These are phyloP conservation scores for Asclepias syriaca DNA, from an alignment of 257 asterid genomes.

Conservation along the genomic window DNA sequence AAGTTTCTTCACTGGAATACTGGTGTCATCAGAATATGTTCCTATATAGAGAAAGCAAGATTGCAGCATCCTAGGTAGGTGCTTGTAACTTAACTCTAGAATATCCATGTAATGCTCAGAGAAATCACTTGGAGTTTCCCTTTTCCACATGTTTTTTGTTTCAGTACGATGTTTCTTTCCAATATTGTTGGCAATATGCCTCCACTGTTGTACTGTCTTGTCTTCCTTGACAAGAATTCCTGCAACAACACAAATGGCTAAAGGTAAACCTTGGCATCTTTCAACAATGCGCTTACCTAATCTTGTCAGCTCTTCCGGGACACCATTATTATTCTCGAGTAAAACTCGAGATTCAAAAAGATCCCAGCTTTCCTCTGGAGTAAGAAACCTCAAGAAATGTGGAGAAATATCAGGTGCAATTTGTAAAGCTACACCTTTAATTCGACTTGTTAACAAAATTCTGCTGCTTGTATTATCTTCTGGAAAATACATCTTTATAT, in stretches of 20 bases:
- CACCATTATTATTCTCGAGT: background rate
- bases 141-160: background rate
- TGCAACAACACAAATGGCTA: background rate
- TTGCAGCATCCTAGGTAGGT: constrained; percentile 3
- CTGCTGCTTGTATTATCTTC: background rate
- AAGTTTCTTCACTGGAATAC: background rate
- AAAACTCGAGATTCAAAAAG: background rate
- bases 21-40: background rate
- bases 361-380: constrained; percentile 8
- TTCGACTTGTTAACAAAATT: background rate
- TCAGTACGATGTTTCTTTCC: background rate
- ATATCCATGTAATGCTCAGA: background rate
- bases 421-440: background rate
- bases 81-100: constrained; percentile 6
- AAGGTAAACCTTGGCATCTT: background rate
- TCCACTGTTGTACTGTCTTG: constrained; percentile 1
- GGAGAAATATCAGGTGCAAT: background rate
- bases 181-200: background rate
- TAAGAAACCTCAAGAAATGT: background rate
- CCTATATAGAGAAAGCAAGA: constrained; percentile 7
- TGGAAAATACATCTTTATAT: background rate
- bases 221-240: constrained; percentile 9
- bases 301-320: background rate
- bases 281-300: background rate
- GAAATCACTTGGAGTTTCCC: background rate